Conservation (phyloP, 345 rosid species). For the Psidium guajava region DNA sequence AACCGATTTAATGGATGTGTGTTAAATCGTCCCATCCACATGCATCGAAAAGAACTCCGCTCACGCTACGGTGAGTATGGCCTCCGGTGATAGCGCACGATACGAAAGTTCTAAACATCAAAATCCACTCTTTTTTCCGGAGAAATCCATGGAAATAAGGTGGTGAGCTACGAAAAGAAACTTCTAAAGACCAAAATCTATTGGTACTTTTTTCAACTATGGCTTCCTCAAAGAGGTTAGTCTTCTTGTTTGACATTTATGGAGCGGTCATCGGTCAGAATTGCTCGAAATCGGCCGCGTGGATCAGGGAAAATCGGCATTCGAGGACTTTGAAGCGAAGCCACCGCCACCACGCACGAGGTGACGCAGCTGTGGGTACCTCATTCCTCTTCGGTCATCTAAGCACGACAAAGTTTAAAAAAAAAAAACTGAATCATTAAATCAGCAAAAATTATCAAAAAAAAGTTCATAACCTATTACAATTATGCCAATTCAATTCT, state of each 20-base stretch:
- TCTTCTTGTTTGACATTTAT: background rate
- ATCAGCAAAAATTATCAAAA: no score
- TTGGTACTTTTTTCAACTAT: background rate
- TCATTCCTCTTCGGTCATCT: background rate
- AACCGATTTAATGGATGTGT: background rate
- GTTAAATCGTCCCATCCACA: background rate
- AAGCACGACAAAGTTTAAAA: background rate
- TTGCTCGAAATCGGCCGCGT: background rate
- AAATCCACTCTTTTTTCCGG: background rate
- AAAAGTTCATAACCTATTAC: no score
- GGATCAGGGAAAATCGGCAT: no score
- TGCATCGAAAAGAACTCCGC: accelerated
- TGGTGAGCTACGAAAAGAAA: background rate
- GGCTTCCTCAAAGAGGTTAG: background rate
- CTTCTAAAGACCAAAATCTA: background rate
- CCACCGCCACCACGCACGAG: no score
- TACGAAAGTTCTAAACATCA: background rate
- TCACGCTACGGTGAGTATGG: background rate
- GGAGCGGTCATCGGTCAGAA: background rate
- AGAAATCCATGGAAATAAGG: no score
- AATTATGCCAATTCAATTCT: no score
- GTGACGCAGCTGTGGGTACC: background rate
- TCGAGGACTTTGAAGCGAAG: no score
- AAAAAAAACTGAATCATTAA: no score
- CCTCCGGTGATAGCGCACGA: no score